Evolutionary conservation across 805 yeast species (phyloP), one percentile per base, ranked within the genome.

Genomic region (Yarrowia sp.): DNA sequence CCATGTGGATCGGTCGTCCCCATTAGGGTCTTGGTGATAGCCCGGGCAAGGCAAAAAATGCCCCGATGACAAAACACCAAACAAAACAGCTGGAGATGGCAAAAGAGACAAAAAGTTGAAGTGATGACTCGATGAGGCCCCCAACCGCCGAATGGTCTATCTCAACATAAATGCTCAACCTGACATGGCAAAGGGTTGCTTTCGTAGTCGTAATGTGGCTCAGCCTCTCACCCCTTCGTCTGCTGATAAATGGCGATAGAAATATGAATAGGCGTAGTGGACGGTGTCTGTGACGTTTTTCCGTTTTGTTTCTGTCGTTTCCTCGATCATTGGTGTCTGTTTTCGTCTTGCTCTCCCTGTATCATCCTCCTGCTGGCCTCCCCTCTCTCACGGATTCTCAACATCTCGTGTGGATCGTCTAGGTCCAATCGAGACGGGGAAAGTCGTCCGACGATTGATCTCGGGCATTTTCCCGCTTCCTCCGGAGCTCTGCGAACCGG

Each of bases 391-490:
- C 41, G 41, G 55, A 48, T 48, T 35, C 55, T 35, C 31, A 31
- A 18, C 31, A 17, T 13, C 4, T 14, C 31, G 41, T 35, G 15
- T 33, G 22, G 17, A 14, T 35, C 55, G 14, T 22, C 13, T 15
- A 7, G 55, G 41, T n/a, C 43, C 58, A 51, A 51, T 51, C 58
- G 58, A 51, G 58, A 13, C 14, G 10, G 18, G 22, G 18, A 22
- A 38, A 38, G 41, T 31, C 18, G 35, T n/a, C 33, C 14, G 61
- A 39, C 41, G 61, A 17, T 11, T 41, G 61, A 55, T 55, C 61
- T 31, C 45, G 18, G 47, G 32, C 28, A 13, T 14, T 55, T 31
- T 38, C 36, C 61, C 28, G 47, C 61, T 38, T 41, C 38, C 35
- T 11, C 15, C 22, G 28, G 47, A 22, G 9, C 61, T 15, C 36